These are phyloP conservation scores for Schoenoplectus tabernaemontani DNA, from an alignment of 202 grass and related monocot genomes.

Conservation along the genomic window DNA sequence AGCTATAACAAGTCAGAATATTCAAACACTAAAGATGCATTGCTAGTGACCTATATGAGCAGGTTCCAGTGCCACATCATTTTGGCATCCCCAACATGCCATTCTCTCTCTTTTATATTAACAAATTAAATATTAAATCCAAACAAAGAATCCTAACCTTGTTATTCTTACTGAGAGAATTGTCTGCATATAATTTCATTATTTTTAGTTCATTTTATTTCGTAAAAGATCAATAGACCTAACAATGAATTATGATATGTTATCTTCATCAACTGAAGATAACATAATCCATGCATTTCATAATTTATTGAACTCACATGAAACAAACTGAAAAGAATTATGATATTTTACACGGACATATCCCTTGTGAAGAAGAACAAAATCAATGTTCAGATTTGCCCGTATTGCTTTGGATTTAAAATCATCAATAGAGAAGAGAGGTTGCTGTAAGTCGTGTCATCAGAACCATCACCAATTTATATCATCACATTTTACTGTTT, in stretches of 20 bases:
- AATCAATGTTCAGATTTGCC: neutral
- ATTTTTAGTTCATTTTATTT: neutral
- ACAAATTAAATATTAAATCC: neutral
- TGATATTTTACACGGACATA: neutral
- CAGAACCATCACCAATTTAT: constrained; percentile 1
- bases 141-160: neutral
- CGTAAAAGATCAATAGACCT: neutral
- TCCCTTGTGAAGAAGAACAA: neutral
- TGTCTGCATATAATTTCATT: neutral
- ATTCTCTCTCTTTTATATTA: neutral
- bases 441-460: neutral
- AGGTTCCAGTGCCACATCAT: neutral
- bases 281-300: neutral
- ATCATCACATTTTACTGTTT: neutral
- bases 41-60: neutral
- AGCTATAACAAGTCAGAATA: neutral
- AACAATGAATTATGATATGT: too few species aligned
- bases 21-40: neutral
- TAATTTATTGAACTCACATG: neutral
- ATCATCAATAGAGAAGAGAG: neutral
- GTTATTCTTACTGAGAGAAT: neutral
- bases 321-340: neutral
- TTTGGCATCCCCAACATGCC: neutral
- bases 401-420: neutral
- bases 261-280: neutral